Base-by-base conservation (phyloP, 2,329 filamentous ascomycete genomes). In the Metarhizium anisopliae region DNA sequence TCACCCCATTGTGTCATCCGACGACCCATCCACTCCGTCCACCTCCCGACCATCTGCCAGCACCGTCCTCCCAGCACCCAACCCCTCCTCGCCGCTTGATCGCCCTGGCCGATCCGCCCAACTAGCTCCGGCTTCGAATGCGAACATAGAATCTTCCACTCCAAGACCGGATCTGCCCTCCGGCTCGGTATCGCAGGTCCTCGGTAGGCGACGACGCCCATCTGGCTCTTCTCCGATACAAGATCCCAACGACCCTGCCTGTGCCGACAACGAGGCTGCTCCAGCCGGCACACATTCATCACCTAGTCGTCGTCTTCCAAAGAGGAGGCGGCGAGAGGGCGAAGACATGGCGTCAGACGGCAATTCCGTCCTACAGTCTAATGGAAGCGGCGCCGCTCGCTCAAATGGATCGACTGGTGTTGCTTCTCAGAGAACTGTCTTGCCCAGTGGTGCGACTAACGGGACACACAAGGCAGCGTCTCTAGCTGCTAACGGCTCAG, bases 281-380 rank as follows among this genome's bases (percentile, higher is more conserved):
- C 53, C 18, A 58, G 53, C 57, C 52, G 57, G 49, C 29, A 54
- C 56, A 51, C 56, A 54, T 40, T 40, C 59, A 55, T 54, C 59
- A 42, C 35, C 55, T 51, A 49, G 55, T 50, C 60, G 57, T 50
- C 59, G 52, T 52, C 64, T 67, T 51, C 65, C 70, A 52, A 75
- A 76, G 64, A 72, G 75, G 65, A 85, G 86, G 74, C 82, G 85
- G 70, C 80, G 79, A 70, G 72, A 73, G 60, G 66, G 52, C 45
- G 42, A 64, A 72, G 84, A 71, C 69, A 89, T 89, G 85, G 79
- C 83, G 73, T 75, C 80, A 60, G 81, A 86, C 70, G 77, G 75
- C 59, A 79, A 81, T 57, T 68, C 68, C 53, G 62, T 66, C 62
- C 73, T 68, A 61, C 72, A 78, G 57, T 76, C 80, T 36, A 87